Conservation (phyloP, 805 yeast species). For the Zygosaccharomyces bailii region DNA sequence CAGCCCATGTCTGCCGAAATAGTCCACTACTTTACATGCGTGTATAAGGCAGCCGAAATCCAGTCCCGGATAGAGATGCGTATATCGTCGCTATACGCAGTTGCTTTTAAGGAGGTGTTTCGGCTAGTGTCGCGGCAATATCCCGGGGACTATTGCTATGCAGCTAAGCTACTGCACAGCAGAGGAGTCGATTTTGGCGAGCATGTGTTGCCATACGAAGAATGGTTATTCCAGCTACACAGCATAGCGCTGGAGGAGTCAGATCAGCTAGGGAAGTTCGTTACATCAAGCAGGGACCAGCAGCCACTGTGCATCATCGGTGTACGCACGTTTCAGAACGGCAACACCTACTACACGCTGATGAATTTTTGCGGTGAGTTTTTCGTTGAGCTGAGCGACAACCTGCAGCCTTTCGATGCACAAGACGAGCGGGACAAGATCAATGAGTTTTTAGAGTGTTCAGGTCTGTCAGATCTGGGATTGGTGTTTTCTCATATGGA, state of each 20-base stretch:
- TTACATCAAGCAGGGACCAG: constrained; percentile 11
- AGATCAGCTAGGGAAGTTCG: constrained; percentile 18
- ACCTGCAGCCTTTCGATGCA: constrained; percentile 9
- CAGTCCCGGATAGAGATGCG: constrained; percentile 7
- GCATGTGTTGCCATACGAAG: constrained; percentile 9
- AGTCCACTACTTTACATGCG: constrained; percentile 14
- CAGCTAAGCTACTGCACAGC: constrained; percentile 9
- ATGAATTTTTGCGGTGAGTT: constrained; percentile 22
- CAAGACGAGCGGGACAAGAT: constrained; percentile 3
- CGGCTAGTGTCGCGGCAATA: constrained; percentile 11
- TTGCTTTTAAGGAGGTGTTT: constrained; percentile 13
- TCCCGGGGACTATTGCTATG: constrained; percentile 12
- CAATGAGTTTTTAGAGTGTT: constrained; percentile 9
- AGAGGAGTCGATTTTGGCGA: constrained; percentile 13
- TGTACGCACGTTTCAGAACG: constrained; percentile 8
- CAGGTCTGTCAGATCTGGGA: constrained; percentile 21
- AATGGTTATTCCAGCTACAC: constrained; percentile 15
- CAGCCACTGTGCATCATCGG: constrained; percentile 20
- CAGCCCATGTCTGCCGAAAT: constrained; percentile 15
- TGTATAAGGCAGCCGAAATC: constrained; percentile 14
- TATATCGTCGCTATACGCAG: constrained; percentile 11
- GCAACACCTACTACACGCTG: constrained; percentile 14
- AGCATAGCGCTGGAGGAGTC: constrained; percentile 10
- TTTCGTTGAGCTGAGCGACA: constrained; percentile 14
- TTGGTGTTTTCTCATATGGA: constrained; percentile 18